Conservation (phyloP, 2,329 filamentous ascomycete species). For the Fusarium agapanthi region DNA sequence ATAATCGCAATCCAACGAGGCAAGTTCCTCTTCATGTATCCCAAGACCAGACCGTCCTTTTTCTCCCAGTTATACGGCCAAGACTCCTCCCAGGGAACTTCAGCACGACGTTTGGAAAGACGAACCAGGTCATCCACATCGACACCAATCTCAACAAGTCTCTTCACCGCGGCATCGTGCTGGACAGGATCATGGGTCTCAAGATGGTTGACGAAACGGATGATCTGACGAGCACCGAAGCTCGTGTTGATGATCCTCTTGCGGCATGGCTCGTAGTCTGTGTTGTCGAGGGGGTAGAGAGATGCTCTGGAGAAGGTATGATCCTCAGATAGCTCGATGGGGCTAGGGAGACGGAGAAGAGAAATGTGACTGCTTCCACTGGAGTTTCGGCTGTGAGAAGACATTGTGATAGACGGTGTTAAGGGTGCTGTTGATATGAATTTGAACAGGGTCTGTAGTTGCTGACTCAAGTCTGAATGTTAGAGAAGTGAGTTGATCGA, state of each 20-base stretch:
- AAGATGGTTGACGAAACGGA: background rate
- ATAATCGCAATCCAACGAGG: background rate
- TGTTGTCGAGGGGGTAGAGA: background rate
- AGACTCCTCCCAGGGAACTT: background rate
- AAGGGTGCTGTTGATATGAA: background rate
- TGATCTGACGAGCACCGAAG: background rate
- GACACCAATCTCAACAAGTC: background rate
- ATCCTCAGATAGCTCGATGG: background rate
- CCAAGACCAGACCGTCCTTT: background rate
- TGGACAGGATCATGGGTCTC: background rate
- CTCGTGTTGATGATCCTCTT: background rate
- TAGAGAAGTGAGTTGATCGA: fast-evolving
- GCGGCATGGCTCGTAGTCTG: background rate
- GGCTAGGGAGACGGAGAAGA: background rate
- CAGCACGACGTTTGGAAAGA: background rate
- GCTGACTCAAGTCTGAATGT: background rate
- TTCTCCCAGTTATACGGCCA: background rate
- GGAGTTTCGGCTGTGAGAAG: background rate
- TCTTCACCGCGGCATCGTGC: background rate
- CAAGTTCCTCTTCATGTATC: background rate
- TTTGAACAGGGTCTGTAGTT: background rate
- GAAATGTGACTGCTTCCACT: background rate
- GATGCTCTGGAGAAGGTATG: background rate
- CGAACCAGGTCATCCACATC: background rate
- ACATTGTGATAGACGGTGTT: background rate